A percentile compares a stretch with the other conserved stretches of the same genome.
Evolutionary conservation across 345 rosid species (phyloP).

Genomic region (Lenwebbia sp.): DNA sequence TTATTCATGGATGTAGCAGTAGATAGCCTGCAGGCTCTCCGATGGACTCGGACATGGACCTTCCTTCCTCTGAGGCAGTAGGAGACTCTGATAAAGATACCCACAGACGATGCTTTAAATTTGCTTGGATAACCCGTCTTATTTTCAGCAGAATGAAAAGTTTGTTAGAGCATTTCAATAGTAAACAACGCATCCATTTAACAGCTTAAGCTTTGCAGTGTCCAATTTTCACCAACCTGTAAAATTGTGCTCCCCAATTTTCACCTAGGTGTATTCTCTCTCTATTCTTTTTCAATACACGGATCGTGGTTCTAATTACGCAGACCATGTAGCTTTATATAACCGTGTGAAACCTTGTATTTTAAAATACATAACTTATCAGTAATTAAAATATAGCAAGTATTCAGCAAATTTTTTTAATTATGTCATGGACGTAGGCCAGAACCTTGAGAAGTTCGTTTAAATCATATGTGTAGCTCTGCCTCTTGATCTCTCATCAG

Average conservation of each 20-base stretch:
- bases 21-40: background rate
- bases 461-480: background rate
- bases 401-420: background rate
- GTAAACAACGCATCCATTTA: background rate
- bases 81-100: background rate
- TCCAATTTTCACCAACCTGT: background rate
- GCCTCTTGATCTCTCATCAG: background rate
- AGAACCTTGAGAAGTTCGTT: background rate
- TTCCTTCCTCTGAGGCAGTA: background rate
- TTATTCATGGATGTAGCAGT: background rate
- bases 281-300: background rate
- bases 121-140: background rate
- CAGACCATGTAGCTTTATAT: background rate
- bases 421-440: background rate
- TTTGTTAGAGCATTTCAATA: background rate
- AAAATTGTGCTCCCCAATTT: background rate
- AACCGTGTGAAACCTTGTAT: background rate
- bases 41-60: background rate
- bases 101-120: background rate
- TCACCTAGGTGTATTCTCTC: background rate
- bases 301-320: background rate
- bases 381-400: background rate
- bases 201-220: background rate
- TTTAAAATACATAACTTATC: background rate
- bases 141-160: background rate